phyloP scores from a whole-genome alignment of 176 grass and related monocot species.

The Aechmea fasciata region DNA sequence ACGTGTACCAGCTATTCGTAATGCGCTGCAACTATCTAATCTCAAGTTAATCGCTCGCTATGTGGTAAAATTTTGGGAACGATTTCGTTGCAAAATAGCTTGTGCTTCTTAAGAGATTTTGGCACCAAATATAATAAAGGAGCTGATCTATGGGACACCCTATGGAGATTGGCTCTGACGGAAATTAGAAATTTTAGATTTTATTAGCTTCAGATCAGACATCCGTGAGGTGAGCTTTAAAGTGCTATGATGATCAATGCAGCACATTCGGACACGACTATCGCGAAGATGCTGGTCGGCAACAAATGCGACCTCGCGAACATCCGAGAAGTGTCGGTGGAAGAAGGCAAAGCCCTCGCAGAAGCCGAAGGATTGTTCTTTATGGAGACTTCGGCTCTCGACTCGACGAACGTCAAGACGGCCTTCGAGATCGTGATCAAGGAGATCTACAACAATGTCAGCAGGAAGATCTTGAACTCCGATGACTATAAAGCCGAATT shows the following conservation, averaged over 20 bases:
- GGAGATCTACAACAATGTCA: slow-evolving; percentile 80
- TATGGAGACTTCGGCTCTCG: slow-evolving; percentile 84
- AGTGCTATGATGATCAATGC: slow-evolving; percentile 13
- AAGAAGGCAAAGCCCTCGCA: slow-evolving; percentile 67
- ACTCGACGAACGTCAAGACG: slow-evolving; percentile 63
- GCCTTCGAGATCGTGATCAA: slow-evolving; percentile 72
- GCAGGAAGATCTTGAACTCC: slow-evolving; percentile 66
- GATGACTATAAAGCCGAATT: slow-evolving; percentile 75
- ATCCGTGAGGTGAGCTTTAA: background rate
- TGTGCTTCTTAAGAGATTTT: too few species aligned
- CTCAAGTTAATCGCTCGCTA: too few species aligned
- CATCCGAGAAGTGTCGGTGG: slow-evolving; percentile 55
- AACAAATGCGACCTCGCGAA: slow-evolving; percentile 79
- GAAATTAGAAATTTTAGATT: too few species aligned
- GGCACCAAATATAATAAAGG: too few species aligned
- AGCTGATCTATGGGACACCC: too few species aligned
- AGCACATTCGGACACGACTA: slow-evolving; percentile 80
- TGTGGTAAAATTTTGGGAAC: too few species aligned
- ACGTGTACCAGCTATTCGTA: too few species aligned
- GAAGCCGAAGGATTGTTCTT: slow-evolving; percentile 79
- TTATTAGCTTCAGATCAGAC: background rate
- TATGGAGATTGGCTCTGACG: background rate
- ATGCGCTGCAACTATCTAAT: too few species aligned
- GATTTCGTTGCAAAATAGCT: too few species aligned
- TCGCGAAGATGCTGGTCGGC: slow-evolving; percentile 77